phyloP scores from a whole-genome alignment of 2,329 filamentous ascomycete genomes.

The Nemania diffusa region DNA sequence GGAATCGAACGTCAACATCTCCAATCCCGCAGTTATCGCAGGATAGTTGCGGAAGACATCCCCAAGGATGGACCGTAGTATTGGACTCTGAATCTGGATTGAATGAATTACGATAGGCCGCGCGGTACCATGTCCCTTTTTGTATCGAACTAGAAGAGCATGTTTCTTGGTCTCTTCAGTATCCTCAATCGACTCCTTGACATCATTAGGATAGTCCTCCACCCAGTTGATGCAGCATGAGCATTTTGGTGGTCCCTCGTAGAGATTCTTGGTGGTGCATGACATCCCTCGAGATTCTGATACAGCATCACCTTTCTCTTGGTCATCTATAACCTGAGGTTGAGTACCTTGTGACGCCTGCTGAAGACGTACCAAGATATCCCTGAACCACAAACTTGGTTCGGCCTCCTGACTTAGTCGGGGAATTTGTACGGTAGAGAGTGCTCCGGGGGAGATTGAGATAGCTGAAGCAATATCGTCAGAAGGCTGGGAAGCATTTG shows the following conservation, averaged over 20 bases:
- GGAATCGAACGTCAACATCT: background rate
- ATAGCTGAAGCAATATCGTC: too few relatives aligned
- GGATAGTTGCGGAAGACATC: background rate
- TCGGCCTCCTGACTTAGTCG: too few relatives aligned
- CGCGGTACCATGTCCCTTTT: background rate
- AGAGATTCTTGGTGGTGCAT: background rate
- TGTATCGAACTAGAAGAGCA: background rate
- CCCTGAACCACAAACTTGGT: too few relatives aligned
- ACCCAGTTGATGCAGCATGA: constrained; percentile 8
- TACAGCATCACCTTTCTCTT: too few relatives aligned
- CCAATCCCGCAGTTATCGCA: background rate
- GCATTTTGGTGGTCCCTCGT: constrained; percentile 2
- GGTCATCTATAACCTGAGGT: too few relatives aligned
- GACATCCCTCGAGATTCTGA: too few relatives aligned
- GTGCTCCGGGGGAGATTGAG: too few relatives aligned
- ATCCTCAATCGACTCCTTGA: background rate
- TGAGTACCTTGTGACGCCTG: too few relatives aligned
- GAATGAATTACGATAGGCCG: background rate
- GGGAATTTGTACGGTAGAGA: too few relatives aligned
- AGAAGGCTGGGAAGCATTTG: too few relatives aligned
- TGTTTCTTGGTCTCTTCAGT: background rate
- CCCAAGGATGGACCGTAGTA: background rate
- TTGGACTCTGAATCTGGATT: background rate
- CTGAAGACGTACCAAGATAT: too few relatives aligned
- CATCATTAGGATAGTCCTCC: background rate